Conservation (phyloP, 805 yeast species). For the Starmerella stigmatis region DNA sequence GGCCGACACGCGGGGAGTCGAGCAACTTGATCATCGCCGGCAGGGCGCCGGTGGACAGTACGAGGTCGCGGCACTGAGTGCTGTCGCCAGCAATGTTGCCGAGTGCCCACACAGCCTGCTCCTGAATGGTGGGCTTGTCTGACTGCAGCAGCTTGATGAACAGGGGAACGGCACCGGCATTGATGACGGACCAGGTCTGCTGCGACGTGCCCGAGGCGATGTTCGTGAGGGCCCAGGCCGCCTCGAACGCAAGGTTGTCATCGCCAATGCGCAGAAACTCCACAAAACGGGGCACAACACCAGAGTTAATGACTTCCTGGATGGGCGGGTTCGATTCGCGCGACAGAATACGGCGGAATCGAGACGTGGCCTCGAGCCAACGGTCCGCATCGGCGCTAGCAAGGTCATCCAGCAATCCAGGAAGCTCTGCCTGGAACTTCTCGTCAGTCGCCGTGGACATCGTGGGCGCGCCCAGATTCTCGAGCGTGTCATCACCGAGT, state of each 20-base stretch:
- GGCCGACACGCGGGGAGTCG: constrained; percentile 66
- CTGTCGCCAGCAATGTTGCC: constrained; percentile 99
- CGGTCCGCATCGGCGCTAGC: constrained; percentile 59
- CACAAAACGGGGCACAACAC: constrained; percentile 87
- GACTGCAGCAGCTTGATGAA: constrained; percentile 76
- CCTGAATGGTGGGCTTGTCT: constrained; percentile 81
- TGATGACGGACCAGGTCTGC: constrained; percentile 84
- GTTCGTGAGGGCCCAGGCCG: constrained; percentile 99
- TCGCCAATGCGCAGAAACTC: constrained; percentile 67
- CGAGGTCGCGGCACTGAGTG: constrained; percentile 78
- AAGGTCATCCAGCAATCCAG: constrained; percentile 74
- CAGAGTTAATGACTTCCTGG: constrained; percentile 81
- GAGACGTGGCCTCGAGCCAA: constrained; percentile 80
- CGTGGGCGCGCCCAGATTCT: constrained; percentile 34
- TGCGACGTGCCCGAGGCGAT: constrained; percentile 89
- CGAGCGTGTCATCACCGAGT: constrained; percentile 31
- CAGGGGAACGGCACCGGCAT: constrained; percentile 85
- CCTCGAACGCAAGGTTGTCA: constrained; percentile 86
- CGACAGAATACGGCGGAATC: constrained; percentile 85
- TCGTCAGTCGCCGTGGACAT: constrained; percentile 25
- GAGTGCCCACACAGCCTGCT: constrained; percentile 98
- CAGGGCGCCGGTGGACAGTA: constrained; percentile 76
- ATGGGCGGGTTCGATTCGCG: constrained; percentile 96
- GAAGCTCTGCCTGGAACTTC: constrained; percentile 41
- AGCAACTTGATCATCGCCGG: constrained; percentile 73